These are phyloP conservation scores for Solanum bulbocastanum DNA, from an alignment of 257 asterid species.

Conservation along the genomic window DNA sequence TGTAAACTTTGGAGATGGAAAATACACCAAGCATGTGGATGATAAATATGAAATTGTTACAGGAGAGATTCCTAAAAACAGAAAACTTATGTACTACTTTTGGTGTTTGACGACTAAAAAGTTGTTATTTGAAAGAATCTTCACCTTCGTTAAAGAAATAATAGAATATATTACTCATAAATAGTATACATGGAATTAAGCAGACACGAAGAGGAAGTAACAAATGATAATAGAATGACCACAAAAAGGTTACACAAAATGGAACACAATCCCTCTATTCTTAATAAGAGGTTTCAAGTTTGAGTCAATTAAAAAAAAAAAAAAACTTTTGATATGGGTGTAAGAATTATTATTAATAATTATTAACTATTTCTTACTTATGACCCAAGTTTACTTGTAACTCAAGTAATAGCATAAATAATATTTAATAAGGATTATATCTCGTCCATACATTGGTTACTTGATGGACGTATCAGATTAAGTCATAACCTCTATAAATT, in stretches of 20 bases:
- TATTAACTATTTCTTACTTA: too few relatives aligned
- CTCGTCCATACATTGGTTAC: too few relatives aligned
- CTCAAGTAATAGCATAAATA: too few relatives aligned
- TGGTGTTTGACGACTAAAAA: background rate
- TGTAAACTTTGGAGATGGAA: background rate
- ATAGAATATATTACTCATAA: background rate
- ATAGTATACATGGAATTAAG: background rate
- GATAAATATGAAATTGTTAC: background rate
- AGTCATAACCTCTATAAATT: too few relatives aligned
- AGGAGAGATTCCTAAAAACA: background rate
- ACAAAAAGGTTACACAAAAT: background rate
- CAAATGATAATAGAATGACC: background rate
- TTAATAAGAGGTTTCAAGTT: background rate
- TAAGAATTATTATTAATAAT: too few relatives aligned
- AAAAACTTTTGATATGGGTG: background rate
- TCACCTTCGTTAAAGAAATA: background rate
- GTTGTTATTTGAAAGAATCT: background rate
- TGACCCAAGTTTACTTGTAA: too few relatives aligned
- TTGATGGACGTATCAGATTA: too few relatives aligned
- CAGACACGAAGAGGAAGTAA: background rate
- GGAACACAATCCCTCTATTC: background rate
- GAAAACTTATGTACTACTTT: background rate
- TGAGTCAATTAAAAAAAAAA: background rate
- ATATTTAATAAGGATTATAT: too few relatives aligned
- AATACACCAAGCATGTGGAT: background rate